phyloP scores from a whole-genome alignment of 2,329 filamentous ascomycete genomes.

The Talaromyces atroroseus region DNA sequence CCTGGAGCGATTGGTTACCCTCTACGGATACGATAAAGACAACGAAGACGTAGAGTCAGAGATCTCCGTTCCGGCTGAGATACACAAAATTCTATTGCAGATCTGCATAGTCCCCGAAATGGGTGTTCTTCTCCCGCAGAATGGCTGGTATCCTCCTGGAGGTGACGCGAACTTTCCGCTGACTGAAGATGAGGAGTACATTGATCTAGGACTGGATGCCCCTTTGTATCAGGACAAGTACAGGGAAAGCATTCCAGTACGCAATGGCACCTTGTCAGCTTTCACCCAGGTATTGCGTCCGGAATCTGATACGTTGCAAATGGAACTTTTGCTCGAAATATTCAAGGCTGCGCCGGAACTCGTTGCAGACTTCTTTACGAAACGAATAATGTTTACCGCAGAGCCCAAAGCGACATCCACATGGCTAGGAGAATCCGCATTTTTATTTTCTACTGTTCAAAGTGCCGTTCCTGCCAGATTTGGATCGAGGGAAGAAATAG shows the following conservation, averaged over 20 bases:
- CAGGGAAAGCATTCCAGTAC: constrained; percentile 62
- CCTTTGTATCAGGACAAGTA: constrained; percentile 66
- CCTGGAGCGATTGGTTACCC: constrained; percentile 63
- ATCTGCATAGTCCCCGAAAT: constrained; percentile 68
- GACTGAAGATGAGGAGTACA: constrained; percentile 43
- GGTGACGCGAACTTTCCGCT: constrained; percentile 54
- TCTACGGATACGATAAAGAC: constrained; percentile 55
- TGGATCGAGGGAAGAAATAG: constrained; percentile 59
- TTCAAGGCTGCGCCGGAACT: constrained; percentile 80
- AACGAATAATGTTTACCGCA: constrained; percentile 73
- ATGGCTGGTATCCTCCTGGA: constrained; percentile 74
- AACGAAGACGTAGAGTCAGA: constrained; percentile 42
- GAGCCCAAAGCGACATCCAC: constrained; percentile 89
- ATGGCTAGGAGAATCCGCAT: constrained; percentile 90
- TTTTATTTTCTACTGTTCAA: constrained; percentile 75
- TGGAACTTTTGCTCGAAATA: constrained; percentile 72
- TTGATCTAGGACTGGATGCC: constrained; percentile 63
- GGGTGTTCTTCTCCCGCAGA: constrained; percentile 69
- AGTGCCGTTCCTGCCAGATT: constrained; percentile 68
- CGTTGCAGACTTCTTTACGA: constrained; percentile 78
- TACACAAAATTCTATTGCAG: constrained; percentile 68
- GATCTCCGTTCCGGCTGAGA: constrained; percentile 57
- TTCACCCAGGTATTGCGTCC: constrained; percentile 76
- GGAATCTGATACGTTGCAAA: constrained; percentile 74
- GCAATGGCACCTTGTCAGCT: constrained; percentile 72